phyloP scores from a whole-genome alignment of 495 filamentous ascomycete genomes.

The Penicillium nucicola region DNA sequence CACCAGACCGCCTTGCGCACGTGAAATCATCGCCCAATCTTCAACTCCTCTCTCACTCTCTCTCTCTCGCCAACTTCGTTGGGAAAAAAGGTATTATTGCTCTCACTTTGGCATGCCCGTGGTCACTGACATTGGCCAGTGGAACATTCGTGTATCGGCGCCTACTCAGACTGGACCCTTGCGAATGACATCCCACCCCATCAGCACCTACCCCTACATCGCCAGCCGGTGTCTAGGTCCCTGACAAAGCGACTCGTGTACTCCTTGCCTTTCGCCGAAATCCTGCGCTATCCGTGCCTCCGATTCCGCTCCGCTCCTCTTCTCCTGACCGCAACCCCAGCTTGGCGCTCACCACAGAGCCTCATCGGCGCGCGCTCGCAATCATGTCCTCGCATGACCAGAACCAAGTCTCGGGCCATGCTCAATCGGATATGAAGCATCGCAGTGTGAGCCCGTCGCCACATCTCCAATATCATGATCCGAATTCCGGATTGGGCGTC shows the following conservation, averaged over 20 bases:
- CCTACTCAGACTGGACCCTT: constrained; percentile 3
- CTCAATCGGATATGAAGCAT: constrained; percentile 27
- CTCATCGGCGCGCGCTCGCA: constrained; percentile 11
- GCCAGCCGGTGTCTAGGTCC: constrained; percentile 1
- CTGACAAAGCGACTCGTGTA: neutral
- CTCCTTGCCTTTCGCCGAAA: neutral
- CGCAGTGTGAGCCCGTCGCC: constrained; percentile 43
- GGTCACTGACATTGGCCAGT: constrained; percentile 7
- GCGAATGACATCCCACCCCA: constrained; percentile 18
- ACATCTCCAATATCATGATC: constrained; percentile 40
- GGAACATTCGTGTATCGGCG: neutral
- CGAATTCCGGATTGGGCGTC: constrained; percentile 31
- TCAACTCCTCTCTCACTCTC: constrained; percentile 6
- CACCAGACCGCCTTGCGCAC: constrained; percentile 30
- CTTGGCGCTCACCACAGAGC: constrained; percentile 16
- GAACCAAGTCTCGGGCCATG: constrained; percentile 26
- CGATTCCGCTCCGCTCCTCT: neutral
- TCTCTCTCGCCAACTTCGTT: neutral
- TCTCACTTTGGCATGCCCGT: neutral
- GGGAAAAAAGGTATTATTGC: constrained; percentile 5
- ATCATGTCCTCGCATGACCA: constrained; percentile 39
- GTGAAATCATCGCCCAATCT: constrained; percentile 18
- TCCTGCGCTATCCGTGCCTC: neutral
- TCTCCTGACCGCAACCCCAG: neutral
- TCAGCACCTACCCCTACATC: neutral